Evolutionary conservation across 1,284 basidiomycete species (phyloP).

Genomic region (Grifola frondosa): DNA sequence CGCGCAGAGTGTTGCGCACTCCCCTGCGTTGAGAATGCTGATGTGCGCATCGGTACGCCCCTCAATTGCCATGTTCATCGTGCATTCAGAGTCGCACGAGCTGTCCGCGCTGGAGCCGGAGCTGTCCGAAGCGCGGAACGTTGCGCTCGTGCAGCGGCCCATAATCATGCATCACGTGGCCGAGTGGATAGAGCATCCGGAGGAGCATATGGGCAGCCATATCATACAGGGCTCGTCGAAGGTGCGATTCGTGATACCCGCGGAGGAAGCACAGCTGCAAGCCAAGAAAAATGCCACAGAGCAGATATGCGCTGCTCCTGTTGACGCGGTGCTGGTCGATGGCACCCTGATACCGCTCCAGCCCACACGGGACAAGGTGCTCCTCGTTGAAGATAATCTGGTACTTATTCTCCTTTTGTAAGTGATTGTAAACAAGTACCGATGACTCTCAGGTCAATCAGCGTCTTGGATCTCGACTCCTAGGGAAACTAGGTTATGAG

Average conservation of each 20-base stretch:
- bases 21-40: slow-evolving; percentile 19
- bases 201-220: slow-evolving; percentile 21
- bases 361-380: slow-evolving; percentile 12
- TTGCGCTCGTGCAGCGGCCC: slow-evolving; percentile 30
- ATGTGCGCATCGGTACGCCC: slow-evolving; percentile 6
- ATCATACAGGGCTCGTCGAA: slow-evolving; percentile 10
- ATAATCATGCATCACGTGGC: slow-evolving; percentile 26
- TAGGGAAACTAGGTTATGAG: slow-evolving; percentile 30
- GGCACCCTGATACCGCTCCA: not conserved
- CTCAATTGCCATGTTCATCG: slow-evolving; percentile 21
- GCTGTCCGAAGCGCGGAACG: slow-evolving; percentile 20
- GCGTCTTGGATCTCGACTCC: slow-evolving; percentile 26
- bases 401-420: slow-evolving; percentile 7
- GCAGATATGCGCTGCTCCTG: not conserved
- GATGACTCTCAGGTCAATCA: slow-evolving; percentile 28
- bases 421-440: not conserved
- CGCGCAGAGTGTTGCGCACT: slow-evolving; percentile 20
- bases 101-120: slow-evolving; percentile 23
- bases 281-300: slow-evolving; percentile 10
- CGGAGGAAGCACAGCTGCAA: slow-evolving; percentile 4
- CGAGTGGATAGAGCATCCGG: slow-evolving; percentile 23
- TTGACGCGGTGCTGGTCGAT: not conserved
- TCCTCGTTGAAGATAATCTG: slow-evolving; percentile 32
- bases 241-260: slow-evolving; percentile 28
- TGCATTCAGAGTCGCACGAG: slow-evolving; percentile 24